These are phyloP conservation scores for Basipetospora chlamydospora DNA, from an alignment of 2,329 filamentous ascomycete species.

Conservation along the genomic window DNA sequence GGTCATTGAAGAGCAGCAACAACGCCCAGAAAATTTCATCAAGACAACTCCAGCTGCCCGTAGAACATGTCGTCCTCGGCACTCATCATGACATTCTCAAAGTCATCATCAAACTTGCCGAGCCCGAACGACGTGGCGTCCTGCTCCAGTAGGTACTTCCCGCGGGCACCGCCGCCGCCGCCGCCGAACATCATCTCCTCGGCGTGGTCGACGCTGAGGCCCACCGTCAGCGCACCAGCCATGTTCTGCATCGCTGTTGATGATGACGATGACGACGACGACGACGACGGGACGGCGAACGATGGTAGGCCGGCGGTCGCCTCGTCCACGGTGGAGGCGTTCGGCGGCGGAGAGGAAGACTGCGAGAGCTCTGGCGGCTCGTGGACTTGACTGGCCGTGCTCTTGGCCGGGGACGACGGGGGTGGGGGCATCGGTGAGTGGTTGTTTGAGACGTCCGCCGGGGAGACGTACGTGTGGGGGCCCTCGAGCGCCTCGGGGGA, in stretches of 20 bases:
- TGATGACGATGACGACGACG: too few species aligned
- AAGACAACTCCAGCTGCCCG: too few species aligned
- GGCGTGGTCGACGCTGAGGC: constrained; percentile 23
- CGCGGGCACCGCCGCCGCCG: too few species aligned
- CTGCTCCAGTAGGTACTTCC: constrained; percentile 28
- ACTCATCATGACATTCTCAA: constrained; percentile 37
- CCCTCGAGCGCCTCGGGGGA: constrained; percentile 16
- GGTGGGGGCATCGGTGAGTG: constrained; percentile 17
- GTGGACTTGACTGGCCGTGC: constrained; percentile 35
- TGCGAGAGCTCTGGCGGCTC: constrained; percentile 47
- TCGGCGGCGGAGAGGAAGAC: constrained; percentile 39
- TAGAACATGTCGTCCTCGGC: constrained; percentile 39
- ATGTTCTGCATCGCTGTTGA: constrained; percentile 35
- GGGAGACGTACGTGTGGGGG: constrained; percentile 30
- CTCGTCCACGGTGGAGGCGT: constrained; percentile 12
- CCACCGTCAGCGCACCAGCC: constrained; percentile 15
- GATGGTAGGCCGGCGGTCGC: constrained; percentile 18
- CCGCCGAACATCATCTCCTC: constrained; percentile 33
- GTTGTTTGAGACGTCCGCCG: constrained; percentile 26
- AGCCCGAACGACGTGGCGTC: constrained; percentile 34
- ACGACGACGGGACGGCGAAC: constrained; percentile 42
- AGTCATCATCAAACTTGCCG: constrained; percentile 40
- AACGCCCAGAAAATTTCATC: too few species aligned
- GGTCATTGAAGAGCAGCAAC: too few species aligned
- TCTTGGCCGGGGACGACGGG: constrained; percentile 34